Conservation (phyloP, 2,329 filamentous ascomycete species). For the Amauroascus niger region DNA sequence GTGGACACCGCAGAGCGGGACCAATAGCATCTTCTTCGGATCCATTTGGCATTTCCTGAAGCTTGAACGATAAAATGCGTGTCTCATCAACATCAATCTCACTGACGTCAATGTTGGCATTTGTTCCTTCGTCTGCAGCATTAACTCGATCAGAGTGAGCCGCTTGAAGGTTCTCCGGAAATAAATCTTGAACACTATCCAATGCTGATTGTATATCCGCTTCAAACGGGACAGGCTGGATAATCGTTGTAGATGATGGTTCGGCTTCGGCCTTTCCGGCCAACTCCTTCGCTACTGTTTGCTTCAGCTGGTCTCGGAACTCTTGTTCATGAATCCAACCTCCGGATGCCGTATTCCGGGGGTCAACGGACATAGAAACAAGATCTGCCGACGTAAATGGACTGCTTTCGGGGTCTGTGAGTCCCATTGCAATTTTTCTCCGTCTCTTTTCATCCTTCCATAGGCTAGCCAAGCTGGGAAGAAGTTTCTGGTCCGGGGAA, state of each 20-base stretch:
- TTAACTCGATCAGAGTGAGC: background rate
- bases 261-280: constrained; percentile 36
- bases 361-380: constrained; percentile 79
- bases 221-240: constrained; percentile 46
- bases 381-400: constrained; percentile 74
- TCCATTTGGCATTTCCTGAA: constrained; percentile 24
- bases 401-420: constrained; percentile 54
- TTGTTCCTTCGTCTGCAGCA: constrained; percentile 54
- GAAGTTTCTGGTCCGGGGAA: constrained; percentile 63
- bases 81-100: constrained; percentile 59
- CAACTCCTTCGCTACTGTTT: constrained; percentile 57
- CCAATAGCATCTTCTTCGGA: constrained; percentile 23
- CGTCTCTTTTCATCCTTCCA: constrained; percentile 85
- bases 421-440: constrained; percentile 61
- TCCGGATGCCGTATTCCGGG: constrained; percentile 59
- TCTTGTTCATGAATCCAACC: constrained; percentile 92
- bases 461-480: constrained; percentile 85
- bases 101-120: constrained; percentile 44
- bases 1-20: background rate
- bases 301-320: constrained; percentile 55
- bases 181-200: constrained; percentile 80
- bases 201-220: constrained; percentile 62
- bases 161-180: constrained; percentile 51
- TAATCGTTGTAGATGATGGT: constrained; percentile 52
- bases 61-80: constrained; percentile 44